Conservation (phyloP, 176 grass and related monocot genomes). For the Zea luxurians region DNA sequence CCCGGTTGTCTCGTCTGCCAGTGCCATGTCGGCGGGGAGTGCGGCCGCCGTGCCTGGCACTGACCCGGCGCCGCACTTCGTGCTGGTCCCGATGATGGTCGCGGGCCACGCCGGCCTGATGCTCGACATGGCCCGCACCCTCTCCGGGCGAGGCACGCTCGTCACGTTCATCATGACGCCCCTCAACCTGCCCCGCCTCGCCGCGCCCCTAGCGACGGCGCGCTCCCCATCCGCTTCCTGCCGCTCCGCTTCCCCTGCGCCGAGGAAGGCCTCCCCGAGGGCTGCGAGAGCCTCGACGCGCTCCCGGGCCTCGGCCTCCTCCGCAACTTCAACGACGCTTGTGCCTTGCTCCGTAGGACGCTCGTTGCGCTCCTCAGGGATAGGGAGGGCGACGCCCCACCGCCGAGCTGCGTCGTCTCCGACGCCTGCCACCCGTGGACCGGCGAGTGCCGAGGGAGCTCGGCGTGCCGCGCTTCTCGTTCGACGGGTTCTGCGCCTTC, state of each 20-base stretch:
- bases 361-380: slow-evolving; percentile 27
- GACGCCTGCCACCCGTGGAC: slow-evolving; percentile 53
- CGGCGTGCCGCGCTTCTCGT: slow-evolving; percentile 42
- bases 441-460: slow-evolving; percentile 36
- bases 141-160: slow-evolving; percentile 16
- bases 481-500: slow-evolving; percentile 47
- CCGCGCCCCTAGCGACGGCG: slow-evolving; percentile 10
- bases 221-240: slow-evolving; percentile 32
- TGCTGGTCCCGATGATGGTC: slow-evolving; percentile 43
- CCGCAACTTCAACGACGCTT: slow-evolving; percentile 27
- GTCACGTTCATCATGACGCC: slow-evolving; percentile 45
- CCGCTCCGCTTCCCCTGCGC: slow-evolving; percentile 31
- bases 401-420: slow-evolving; percentile 40
- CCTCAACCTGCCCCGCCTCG: slow-evolving; percentile 34
- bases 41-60: not conserved
- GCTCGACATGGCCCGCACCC: slow-evolving; percentile 33
- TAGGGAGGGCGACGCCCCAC: not conserved
- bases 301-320: not conserved
- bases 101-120: slow-evolving; percentile 43
- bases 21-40: no score
- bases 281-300: slow-evolving; percentile 47
- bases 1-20: no score
- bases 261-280: slow-evolving; percentile 45
- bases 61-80: slow-evolving; percentile 17
- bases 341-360: slow-evolving; percentile 30